phyloP scores from a whole-genome alignment of 805 yeast genomes.

The Candida taoyuanica region DNA sequence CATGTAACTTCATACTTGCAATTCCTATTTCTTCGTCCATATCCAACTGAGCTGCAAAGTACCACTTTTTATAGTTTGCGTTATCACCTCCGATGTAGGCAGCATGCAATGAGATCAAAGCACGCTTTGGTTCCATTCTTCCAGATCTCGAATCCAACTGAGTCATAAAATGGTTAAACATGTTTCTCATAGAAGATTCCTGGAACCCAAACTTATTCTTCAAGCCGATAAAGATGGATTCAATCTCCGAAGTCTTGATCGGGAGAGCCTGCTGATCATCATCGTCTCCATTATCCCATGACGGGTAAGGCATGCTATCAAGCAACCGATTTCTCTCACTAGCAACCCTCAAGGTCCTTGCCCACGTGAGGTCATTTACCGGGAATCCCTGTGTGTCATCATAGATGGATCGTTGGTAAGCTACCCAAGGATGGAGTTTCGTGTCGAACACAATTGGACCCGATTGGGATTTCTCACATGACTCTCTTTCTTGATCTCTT shows the following conservation, averaged over 20 bases:
- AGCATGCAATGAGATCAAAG: slow-evolving; percentile 73
- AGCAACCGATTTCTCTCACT: neutral
- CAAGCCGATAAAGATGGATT: slow-evolving; percentile 52
- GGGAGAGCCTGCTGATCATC: slow-evolving; percentile 1
- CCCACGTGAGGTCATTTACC: slow-evolving; percentile 3
- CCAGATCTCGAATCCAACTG: slow-evolving; percentile 85
- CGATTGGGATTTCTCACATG: neutral
- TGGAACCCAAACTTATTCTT: slow-evolving; percentile 80
- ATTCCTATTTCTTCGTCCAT: slow-evolving; percentile 66
- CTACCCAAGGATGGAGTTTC: neutral
- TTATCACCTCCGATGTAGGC: slow-evolving; percentile 91
- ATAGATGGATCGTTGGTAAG: neutral
- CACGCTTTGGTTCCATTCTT: slow-evolving; percentile 65
- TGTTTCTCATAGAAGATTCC: slow-evolving; percentile 67
- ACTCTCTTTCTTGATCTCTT: neutral
- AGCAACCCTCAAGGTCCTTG: slow-evolving; percentile 1
- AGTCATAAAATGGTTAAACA: slow-evolving; percentile 74
- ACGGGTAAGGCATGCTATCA: neutral
- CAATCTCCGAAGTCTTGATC: slow-evolving; percentile 47
- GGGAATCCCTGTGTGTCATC: slow-evolving; percentile 3
- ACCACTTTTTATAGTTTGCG: slow-evolving; percentile 89
- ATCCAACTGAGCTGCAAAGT: slow-evolving; percentile 78
- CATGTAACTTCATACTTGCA: slow-evolving; percentile 48
- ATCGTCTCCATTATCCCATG: neutral
- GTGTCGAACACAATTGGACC: neutral